phyloP scores from a whole-genome alignment of 1,139 yeast genomes.

The Suhomyces atakaporum region DNA sequence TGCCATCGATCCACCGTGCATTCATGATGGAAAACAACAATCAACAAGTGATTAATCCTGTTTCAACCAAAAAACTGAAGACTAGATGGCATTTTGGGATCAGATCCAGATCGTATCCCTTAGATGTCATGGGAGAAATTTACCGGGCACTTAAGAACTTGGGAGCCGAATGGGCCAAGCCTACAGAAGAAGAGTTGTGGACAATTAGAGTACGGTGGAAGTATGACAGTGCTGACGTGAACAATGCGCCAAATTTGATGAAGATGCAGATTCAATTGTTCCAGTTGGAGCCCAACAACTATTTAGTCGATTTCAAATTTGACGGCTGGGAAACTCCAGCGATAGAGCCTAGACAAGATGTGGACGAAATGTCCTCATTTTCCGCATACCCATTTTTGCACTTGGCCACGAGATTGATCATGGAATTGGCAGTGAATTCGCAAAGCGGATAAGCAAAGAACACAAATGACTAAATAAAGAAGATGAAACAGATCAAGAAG shows the following conservation, averaged over 20 bases:
- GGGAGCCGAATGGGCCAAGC: slow-evolving; percentile 98
- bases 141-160: slow-evolving; percentile 89
- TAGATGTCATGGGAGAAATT: slow-evolving; percentile 98
- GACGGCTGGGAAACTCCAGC: slow-evolving; percentile 84
- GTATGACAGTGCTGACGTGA: slow-evolving; percentile 56
- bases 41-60: slow-evolving; percentile 65
- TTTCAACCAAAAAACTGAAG: slow-evolving; percentile 79
- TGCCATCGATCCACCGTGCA: slow-evolving; percentile 93
- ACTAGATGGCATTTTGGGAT: slow-evolving; percentile 99
- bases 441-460: slow-evolving; percentile 32
- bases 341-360: slow-evolving; percentile 37
- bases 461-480: not conserved
- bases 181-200: slow-evolving; percentile 93
- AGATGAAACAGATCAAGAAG: not conserved
- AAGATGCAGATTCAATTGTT: slow-evolving; percentile 96
- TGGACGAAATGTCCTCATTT: slow-evolving; percentile 77
- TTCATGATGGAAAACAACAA: slow-evolving; percentile 69
- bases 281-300: slow-evolving; percentile 93
- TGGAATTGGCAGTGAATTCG: slow-evolving; percentile 94
- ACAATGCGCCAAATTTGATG: slow-evolving; percentile 71
- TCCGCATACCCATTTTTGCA: slow-evolving; percentile 95
- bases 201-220: slow-evolving; percentile 96
- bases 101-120: slow-evolving; percentile 91
- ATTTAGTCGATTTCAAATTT: slow-evolving; percentile 93
- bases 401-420: slow-evolving; percentile 85